A percentile compares a stretch with the other conserved stretches of the same genome.
These are phyloP conservation scores for Volvox africanus DNA, from an alignment of 139 green algal genomes.

Conservation along the genomic window DNA sequence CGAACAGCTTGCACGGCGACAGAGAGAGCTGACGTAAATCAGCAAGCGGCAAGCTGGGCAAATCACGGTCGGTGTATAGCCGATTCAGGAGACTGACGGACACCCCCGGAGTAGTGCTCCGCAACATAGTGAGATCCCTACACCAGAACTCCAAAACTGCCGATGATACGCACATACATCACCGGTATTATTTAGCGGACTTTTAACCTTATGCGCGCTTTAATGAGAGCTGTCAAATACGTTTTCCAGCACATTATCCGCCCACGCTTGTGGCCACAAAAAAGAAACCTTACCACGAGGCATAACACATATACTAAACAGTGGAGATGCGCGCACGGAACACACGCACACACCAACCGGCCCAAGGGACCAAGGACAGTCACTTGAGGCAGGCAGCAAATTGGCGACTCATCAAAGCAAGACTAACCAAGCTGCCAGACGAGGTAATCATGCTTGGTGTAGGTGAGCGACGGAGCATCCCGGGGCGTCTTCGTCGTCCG, in stretches of 20 bases:
- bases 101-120: too few relatives aligned
- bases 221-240: too few relatives aligned
- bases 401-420: background rate
- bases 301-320: background rate
- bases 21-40: background rate
- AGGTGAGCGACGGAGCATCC: background rate
- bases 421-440: too few relatives aligned
- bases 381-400: background rate
- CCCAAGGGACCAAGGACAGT: background rate
- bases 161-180: too few relatives aligned
- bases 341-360: background rate
- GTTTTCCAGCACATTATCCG: too few relatives aligned
- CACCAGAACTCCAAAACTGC: too few relatives aligned
- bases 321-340: background rate
- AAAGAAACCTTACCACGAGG: background rate
- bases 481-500: background rate
- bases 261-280: too few relatives aligned
- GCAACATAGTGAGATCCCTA: too few relatives aligned
- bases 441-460: background rate
- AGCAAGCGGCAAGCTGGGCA: background rate
- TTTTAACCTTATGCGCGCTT: too few relatives aligned
- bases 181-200: too few relatives aligned
- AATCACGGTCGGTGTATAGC: too few relatives aligned
- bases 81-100: too few relatives aligned
- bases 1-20: background rate